Evolutionary conservation across 106 monocot species (phyloP).

Genomic region (Vanilla planifolia): DNA sequence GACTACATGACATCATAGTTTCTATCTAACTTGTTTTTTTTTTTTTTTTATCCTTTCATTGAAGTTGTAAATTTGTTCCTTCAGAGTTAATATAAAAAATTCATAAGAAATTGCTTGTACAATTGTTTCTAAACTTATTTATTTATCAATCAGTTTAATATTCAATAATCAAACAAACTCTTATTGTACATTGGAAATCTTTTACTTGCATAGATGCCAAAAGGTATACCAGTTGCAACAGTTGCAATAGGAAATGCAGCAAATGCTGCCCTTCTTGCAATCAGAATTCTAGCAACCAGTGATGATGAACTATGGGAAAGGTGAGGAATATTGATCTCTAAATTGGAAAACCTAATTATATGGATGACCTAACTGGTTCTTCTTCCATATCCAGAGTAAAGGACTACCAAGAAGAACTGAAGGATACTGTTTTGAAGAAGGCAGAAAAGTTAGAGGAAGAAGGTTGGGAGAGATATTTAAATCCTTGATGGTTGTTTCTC

Average conservation of each 20-base stretch:
- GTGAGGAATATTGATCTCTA: conserved; percentile 15
- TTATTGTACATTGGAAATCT: not conserved
- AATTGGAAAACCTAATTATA: not conserved
- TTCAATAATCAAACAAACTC: too few relatives aligned
- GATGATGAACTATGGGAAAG: conserved; percentile 63
- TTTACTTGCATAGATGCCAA: conserved; percentile 66
- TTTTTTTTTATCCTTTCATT: too few relatives aligned
- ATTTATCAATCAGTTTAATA: too few relatives aligned
- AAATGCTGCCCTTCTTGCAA: conserved; percentile 81
- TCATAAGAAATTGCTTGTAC: too few relatives aligned
- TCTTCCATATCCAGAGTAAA: conserved; percentile 46
- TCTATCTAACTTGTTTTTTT: too few relatives aligned
- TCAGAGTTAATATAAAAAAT: too few relatives aligned
- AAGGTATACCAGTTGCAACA: conserved; percentile 91
- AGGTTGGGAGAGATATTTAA: conserved; percentile 76
- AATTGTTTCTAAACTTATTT: too few relatives aligned
- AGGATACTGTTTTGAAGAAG: conserved; percentile 53
- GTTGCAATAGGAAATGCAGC: conserved; percentile 86
- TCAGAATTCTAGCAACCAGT: conserved; percentile 53
- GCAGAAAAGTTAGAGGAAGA: conserved; percentile 71
- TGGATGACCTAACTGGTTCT: not conserved
- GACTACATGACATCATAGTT: too few relatives aligned
- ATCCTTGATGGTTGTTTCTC: conserved; percentile 18
- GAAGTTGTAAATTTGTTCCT: too few relatives aligned
- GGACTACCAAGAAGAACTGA: conserved; percentile 71